These are phyloP conservation scores for Pezicula rhizophila DNA, from an alignment of 2,329 filamentous ascomycete genomes.

Conservation along the genomic window DNA sequence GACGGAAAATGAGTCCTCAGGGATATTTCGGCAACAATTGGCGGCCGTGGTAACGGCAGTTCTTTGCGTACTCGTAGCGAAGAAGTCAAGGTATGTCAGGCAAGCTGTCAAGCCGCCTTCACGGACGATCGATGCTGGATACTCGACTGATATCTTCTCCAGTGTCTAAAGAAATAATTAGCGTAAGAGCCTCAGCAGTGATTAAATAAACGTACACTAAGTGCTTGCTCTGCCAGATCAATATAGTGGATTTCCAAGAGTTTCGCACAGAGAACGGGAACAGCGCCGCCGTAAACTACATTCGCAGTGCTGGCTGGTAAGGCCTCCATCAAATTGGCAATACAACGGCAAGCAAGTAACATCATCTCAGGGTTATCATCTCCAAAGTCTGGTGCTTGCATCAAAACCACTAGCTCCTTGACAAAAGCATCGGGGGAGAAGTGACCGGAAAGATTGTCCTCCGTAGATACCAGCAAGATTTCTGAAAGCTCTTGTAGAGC, in stretches of 20 bases:
- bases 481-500: slow-evolving; percentile 91
- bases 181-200: neutral
- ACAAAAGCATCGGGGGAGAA: slow-evolving; percentile 93
- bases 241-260: slow-evolving; percentile 95
- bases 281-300: slow-evolving; percentile 94
- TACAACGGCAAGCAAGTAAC: slow-evolving; percentile 89
- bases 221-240: slow-evolving; percentile 90
- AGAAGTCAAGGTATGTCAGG: slow-evolving; percentile 93
- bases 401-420: slow-evolving; percentile 84
- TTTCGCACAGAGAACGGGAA: slow-evolving; percentile 91
- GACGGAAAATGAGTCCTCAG: slow-evolving; percentile 85
- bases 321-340: slow-evolving; percentile 97
- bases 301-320: slow-evolving; percentile 87
- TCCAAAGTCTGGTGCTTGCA: slow-evolving; percentile 80
- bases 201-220: slow-evolving; percentile 54
- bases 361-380: slow-evolving; percentile 96
- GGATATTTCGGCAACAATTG: slow-evolving; percentile 96
- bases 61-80: slow-evolving; percentile 91
- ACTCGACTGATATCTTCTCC: slow-evolving; percentile 96
- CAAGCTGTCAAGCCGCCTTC: slow-evolving; percentile 96
- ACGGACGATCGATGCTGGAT: slow-evolving; percentile 88
- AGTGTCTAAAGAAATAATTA: slow-evolving; percentile 52
- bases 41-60: slow-evolving; percentile 96
- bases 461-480: slow-evolving; percentile 87
- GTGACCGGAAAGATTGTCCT: slow-evolving; percentile 91